Conservation (phyloP, 257 asterid genomes). For the Euphrasia confusa region DNA sequence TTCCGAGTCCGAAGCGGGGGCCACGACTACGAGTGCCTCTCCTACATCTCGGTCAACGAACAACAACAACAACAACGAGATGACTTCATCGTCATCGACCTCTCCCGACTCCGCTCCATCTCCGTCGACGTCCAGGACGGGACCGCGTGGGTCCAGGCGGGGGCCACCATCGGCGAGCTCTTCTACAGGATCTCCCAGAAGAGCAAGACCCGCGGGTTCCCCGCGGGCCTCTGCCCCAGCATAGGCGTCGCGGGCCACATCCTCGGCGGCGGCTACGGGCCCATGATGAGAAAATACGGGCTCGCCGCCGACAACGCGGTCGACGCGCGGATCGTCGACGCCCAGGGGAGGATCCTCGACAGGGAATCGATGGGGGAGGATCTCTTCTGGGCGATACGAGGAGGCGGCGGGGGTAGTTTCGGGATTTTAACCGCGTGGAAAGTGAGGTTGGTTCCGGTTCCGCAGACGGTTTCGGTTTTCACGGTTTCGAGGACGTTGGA, state of each 20-base stretch:
- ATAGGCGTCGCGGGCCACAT: constrained; percentile 21
- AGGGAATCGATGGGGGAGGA: constrained; percentile 24
- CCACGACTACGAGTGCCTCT: constrained; percentile 23
- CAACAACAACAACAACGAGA: too few relatives aligned
- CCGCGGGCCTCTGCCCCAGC: constrained; percentile 14
- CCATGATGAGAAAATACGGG: constrained; percentile 20
- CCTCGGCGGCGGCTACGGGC: constrained; percentile 22
- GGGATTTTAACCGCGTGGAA: constrained; percentile 22
- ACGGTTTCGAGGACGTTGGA: not conserved
- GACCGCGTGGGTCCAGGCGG: constrained; percentile 22
- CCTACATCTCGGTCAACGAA: not conserved
- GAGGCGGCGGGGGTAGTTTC: constrained; percentile 30
- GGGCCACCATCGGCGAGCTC: constrained; percentile 16
- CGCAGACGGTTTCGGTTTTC: constrained; percentile 22
- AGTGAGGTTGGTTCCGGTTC: constrained; percentile 7
- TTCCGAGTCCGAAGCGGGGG: constrained; percentile 15
- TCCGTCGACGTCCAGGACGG: constrained; percentile 4
- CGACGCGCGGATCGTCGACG: constrained; percentile 13
- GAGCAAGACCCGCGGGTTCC: constrained; percentile 8
- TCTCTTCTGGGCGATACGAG: constrained; percentile 30
- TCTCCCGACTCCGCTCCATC: not conserved
- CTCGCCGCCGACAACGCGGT: not conserved
- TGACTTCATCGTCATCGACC: constrained; percentile 13
- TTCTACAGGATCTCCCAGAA: constrained; percentile 9
- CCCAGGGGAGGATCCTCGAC: constrained; percentile 18